Evolutionary conservation across 2,329 filamentous ascomycete species (phyloP).

Genomic region (Venturia carpophila): DNA sequence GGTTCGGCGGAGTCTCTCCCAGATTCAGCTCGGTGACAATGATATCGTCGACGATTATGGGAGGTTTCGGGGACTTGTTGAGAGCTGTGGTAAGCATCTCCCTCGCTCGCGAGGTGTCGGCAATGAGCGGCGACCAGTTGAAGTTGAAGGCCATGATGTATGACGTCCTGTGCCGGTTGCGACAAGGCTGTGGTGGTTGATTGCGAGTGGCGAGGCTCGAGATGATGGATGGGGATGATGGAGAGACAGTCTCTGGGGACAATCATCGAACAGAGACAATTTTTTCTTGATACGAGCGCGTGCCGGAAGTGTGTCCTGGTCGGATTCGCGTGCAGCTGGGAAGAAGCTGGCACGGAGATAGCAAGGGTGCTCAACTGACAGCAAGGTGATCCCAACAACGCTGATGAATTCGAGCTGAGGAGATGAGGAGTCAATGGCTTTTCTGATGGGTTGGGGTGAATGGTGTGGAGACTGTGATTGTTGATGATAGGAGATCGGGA

Average conservation of each 20-base stretch:
- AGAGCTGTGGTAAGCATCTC: slow-evolving; percentile 90
- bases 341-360: slow-evolving; percentile 5
- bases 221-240: neutral
- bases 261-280: neutral
- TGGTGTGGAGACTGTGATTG: neutral
- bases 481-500: neutral
- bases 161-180: neutral
- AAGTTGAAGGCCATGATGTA: slow-evolving; percentile 95
- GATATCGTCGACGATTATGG: slow-evolving; percentile 99
- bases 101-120: slow-evolving; percentile 83
- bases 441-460: neutral
- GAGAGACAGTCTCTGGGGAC: neutral
- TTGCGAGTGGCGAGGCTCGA: slow-evolving; percentile 11
- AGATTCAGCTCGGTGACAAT: slow-evolving; percentile 96
- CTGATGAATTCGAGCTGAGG: neutral
- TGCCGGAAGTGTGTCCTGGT: slow-evolving; percentile 7
- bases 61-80: slow-evolving; percentile 96
- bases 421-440: neutral
- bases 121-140: slow-evolving; percentile 99
- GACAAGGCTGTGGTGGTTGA: neutral
- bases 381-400: neutral
- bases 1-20: slow-evolving; percentile 83
- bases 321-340: neutral
- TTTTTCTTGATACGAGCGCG: neutral
- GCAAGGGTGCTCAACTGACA: neutral